Evolutionary conservation across 1,284 basidiomycete species (phyloP).

Genomic region (Amylostereum chailletii): DNA sequence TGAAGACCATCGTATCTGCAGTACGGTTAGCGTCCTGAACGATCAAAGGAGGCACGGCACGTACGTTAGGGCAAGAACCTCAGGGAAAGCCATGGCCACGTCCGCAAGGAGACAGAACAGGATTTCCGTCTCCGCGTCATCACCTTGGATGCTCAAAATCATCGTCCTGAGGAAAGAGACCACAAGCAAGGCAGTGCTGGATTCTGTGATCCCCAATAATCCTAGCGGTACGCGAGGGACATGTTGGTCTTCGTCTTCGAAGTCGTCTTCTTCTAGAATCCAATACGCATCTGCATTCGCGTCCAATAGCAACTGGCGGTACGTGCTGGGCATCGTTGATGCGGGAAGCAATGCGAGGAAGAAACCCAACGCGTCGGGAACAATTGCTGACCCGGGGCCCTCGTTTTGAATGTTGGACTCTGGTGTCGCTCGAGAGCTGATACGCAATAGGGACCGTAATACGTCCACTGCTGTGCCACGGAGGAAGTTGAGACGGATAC

Average conservation of each 20-base stretch:
- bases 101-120: conserved; percentile 73
- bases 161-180: conserved; percentile 74
- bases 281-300: conserved; percentile 47
- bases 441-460: conserved; percentile 46
- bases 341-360: conserved; percentile 75
- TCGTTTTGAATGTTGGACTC: conserved; percentile 28
- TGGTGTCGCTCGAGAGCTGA: conserved; percentile 42
- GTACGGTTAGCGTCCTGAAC: no score
- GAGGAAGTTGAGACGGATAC: conserved; percentile 63
- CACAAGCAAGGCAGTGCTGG: conserved; percentile 60
- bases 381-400: conserved; percentile 33
- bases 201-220: conserved; percentile 59
- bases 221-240: conserved; percentile 47
- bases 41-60: conserved; percentile 20
- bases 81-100: conserved; percentile 63
- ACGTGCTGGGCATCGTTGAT: conserved; percentile 47
- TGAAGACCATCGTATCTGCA: conserved; percentile 71
- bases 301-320: conserved; percentile 52
- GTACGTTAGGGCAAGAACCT: conserved; percentile 68
- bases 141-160: conserved; percentile 69
- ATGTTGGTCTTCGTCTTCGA: conserved; percentile 38
- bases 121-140: conserved; percentile 77
- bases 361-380: conserved; percentile 64
- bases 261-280: conserved; percentile 27
- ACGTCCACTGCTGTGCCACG: conserved; percentile 49